These are phyloP conservation scores for Oryza meridionalis DNA, from an alignment of 176 grass and related monocot genomes.

Conservation along the genomic window DNA sequence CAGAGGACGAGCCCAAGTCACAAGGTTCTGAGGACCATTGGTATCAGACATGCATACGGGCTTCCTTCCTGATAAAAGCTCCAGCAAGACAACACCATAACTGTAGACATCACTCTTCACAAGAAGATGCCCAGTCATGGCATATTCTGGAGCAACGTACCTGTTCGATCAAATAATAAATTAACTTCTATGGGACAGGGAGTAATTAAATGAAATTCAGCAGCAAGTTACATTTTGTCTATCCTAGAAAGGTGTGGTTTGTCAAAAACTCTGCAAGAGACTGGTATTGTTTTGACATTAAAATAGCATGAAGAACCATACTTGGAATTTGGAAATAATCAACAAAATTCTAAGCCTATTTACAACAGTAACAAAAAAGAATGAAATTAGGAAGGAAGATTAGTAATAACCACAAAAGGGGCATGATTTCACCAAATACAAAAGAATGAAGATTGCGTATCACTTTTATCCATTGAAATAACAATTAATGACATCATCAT, in stretches of 20 bases:
- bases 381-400: slow-evolving; percentile 1
- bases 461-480: not conserved
- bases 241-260: slow-evolving; percentile 4
- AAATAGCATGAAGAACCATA: not conserved
- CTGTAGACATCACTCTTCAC: slow-evolving; percentile 98
- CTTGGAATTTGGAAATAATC: not conserved
- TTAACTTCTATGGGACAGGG: not conserved
- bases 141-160: slow-evolving; percentile 99
- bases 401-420: slow-evolving; percentile 8
- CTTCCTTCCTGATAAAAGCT: slow-evolving; percentile 96
- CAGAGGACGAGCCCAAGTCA: slow-evolving; percentile 89
- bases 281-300: slow-evolving; percentile 12
- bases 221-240: slow-evolving; percentile 25
- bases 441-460: not conserved
- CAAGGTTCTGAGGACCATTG: slow-evolving; percentile 80
- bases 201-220: slow-evolving; percentile 31
- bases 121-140: slow-evolving; percentile 95
- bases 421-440: slow-evolving; percentile 7
- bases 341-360: not conserved
- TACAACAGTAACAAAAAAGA: not conserved
- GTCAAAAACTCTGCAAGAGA: not conserved
- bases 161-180: slow-evolving; percentile 47
- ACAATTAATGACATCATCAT: slow-evolving; percentile 10
- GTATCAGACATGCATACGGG: slow-evolving; percentile 76
- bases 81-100: slow-evolving; percentile 90